Evolutionary conservation across 805 yeast species (phyloP).

Genomic region (Saccharomycopsis olivae): DNA sequence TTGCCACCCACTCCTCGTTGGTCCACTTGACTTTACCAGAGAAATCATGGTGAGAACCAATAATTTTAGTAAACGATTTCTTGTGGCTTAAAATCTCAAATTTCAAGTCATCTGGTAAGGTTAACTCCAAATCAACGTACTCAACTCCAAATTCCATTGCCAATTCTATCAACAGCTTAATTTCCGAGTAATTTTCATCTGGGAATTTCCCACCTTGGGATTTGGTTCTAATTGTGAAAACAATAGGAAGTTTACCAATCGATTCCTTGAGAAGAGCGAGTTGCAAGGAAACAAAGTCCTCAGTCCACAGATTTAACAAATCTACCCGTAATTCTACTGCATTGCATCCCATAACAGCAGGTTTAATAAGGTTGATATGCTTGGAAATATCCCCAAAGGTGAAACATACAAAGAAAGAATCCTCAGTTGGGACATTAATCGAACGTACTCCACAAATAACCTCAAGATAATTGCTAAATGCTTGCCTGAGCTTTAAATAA

Average conservation of each 20-base stretch:
- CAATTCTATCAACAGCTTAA: slow-evolving; percentile 41
- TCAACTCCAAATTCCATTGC: slow-evolving; percentile 76
- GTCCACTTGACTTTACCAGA: slow-evolving; percentile 54
- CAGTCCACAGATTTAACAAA: slow-evolving; percentile 39
- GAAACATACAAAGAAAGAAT: slow-evolving; percentile 65
- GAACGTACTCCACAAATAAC: slow-evolving; percentile 48
- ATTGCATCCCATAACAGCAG: slow-evolving; percentile 54
- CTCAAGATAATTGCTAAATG: slow-evolving; percentile 48
- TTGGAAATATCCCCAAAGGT: slow-evolving; percentile 51
- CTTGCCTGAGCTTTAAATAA: slow-evolving; percentile 42
- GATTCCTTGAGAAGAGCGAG: slow-evolving; percentile 56
- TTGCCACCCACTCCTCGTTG: slow-evolving; percentile 61
- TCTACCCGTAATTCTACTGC: slow-evolving; percentile 85
- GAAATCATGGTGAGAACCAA: slow-evolving; percentile 78
- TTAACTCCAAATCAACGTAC: slow-evolving; percentile 69
- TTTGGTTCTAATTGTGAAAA: slow-evolving; percentile 68
- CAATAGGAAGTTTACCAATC: slow-evolving; percentile 56
- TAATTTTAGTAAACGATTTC: slow-evolving; percentile 55
- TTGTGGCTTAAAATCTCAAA: slow-evolving; percentile 39
- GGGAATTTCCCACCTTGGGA: slow-evolving; percentile 80
- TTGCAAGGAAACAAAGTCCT: slow-evolving; percentile 60
- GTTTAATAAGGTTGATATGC: slow-evolving; percentile 36
- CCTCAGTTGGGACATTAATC: slow-evolving; percentile 25
- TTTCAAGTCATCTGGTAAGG: slow-evolving; percentile 44
- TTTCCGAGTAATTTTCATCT: slow-evolving; percentile 37